Percentiles rank a stretch among this genome's conserved stretches.
These are phyloP conservation scores for Loxodes magnus DNA, from an alignment of 73 alveolate species.

Conservation along the genomic window DNA sequence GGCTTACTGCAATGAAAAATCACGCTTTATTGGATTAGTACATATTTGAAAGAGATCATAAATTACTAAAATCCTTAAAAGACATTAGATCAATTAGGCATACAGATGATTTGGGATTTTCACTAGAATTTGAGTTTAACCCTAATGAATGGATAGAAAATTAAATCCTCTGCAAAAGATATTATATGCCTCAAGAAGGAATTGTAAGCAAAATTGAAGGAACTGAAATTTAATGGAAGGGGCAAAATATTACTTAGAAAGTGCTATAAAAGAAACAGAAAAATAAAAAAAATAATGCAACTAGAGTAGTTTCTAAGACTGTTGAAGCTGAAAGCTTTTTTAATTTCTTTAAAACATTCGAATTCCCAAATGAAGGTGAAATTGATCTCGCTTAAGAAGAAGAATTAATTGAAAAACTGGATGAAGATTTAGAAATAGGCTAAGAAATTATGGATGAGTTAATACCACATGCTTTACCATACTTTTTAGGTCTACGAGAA, in stretches of 20 bases:
- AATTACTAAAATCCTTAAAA: too few species aligned
- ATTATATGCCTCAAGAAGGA: too few species aligned
- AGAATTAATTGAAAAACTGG: conserved; percentile 49
- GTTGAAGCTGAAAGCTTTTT: conserved; percentile 65
- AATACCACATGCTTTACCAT: conserved; percentile 88
- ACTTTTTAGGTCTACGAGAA: conserved; percentile 65
- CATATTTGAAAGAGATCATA: too few species aligned
- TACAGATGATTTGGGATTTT: too few species aligned
- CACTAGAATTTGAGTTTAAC: too few species aligned
- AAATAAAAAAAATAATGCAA: conserved; percentile 74
- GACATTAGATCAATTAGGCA: too few species aligned
- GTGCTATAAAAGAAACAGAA: conserved; percentile 81
- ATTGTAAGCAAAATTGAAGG: conserved; percentile 75
- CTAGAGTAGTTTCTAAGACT: conserved; percentile 58
- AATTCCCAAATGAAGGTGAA: too few species aligned
- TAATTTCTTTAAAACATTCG: conserved; percentile 81
- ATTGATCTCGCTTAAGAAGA: conserved; percentile 72
- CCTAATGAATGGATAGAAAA: too few species aligned
- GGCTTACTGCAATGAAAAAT: conserved; percentile 25
- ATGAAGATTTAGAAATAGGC: conserved; percentile 71
- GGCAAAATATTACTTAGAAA: conserved; percentile 77
- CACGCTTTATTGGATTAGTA: too few species aligned
- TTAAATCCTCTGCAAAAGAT: too few species aligned
- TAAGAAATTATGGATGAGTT: conserved; percentile 75
- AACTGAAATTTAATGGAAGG: conserved; percentile 87